Percentiles rank a stretch among this genome's conserved stretches.
Evolutionary conservation across 179 eudicot species (phyloP).

Genomic region (Beta corolliflora): DNA sequence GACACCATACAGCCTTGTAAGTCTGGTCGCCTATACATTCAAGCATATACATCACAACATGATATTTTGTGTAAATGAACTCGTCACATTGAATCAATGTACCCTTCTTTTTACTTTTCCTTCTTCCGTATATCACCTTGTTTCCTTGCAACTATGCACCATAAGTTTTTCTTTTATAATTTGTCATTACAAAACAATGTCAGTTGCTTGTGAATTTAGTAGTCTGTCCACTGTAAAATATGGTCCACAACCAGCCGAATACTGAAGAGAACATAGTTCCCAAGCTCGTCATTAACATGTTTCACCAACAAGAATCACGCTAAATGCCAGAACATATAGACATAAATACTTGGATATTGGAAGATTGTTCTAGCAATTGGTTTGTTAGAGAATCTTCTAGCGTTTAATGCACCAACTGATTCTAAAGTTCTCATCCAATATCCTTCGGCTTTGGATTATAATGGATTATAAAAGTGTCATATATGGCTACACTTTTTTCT

Average conservation of each 20-base stretch:
- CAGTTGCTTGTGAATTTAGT: neutral
- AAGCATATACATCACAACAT: neutral
- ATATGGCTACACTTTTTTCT: too few species aligned
- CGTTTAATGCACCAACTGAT: neutral
- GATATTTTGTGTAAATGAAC: neutral
- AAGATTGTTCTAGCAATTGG: neutral
- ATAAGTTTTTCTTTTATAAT: too few species aligned
- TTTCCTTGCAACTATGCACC: neutral
- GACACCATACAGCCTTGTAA: neutral
- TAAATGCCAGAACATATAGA: neutral
- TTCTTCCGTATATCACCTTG: neutral
- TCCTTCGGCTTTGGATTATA: neutral
- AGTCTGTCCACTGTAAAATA: neutral
- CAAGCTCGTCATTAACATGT: neutral
- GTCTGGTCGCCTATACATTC: neutral
- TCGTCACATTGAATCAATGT: neutral
- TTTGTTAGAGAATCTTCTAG: neutral
- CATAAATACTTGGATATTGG: neutral
- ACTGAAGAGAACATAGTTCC: neutral
- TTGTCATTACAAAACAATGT: neutral
- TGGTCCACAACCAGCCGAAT: neutral
- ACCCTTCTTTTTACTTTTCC: neutral
- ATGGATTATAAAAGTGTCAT: neutral
- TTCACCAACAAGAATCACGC: neutral
- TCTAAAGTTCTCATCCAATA: neutral